Evolutionary conservation across 257 asterid species (phyloP).

Genomic region (Gentiana straminea): DNA sequence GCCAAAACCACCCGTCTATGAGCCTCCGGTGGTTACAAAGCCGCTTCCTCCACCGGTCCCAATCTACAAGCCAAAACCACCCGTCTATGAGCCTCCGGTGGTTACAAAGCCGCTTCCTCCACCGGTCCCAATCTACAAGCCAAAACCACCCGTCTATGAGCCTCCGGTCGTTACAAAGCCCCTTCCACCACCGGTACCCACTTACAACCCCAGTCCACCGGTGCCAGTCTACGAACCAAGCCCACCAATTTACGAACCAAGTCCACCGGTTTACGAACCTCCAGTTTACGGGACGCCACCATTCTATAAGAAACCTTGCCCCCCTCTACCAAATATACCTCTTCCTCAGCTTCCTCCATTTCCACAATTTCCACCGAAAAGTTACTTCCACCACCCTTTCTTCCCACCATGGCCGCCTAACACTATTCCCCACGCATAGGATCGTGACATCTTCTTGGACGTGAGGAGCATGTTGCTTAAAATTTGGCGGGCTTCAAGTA

Average conservation of each 20-base stretch:
- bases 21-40: neutral
- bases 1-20: conserved; percentile 20
- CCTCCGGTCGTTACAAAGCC: conserved; percentile 17
- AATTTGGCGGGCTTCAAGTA: neutral
- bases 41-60: conserved; percentile 20
- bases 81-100: conserved; percentile 17
- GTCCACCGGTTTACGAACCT: conserved; percentile 23
- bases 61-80: conserved; percentile 27
- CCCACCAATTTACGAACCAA: conserved; percentile 29
- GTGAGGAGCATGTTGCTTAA: neutral
- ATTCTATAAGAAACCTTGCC: conserved; percentile 44
- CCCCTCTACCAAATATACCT: conserved; percentile 30
- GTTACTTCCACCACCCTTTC: conserved; percentile 47
- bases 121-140: conserved; percentile 26
- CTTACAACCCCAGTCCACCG: conserved; percentile 23
- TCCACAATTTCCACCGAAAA: conserved; percentile 49
- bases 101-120: conserved; percentile 16
- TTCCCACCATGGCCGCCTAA: conserved; percentile 59
- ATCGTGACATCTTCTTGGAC: neutral
- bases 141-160: conserved; percentile 25
- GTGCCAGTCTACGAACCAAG: conserved; percentile 9
- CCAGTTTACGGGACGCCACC: conserved; percentile 34
- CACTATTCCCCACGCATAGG: conserved; percentile 10
- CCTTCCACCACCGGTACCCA: conserved; percentile 33
- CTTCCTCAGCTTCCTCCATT: conserved; percentile 38